Percentiles rank a stretch among this genome's conserved stretches.
Conservation (phyloP, 1,284 basidiomycete species). For the Cryptococcus sp. region DNA sequence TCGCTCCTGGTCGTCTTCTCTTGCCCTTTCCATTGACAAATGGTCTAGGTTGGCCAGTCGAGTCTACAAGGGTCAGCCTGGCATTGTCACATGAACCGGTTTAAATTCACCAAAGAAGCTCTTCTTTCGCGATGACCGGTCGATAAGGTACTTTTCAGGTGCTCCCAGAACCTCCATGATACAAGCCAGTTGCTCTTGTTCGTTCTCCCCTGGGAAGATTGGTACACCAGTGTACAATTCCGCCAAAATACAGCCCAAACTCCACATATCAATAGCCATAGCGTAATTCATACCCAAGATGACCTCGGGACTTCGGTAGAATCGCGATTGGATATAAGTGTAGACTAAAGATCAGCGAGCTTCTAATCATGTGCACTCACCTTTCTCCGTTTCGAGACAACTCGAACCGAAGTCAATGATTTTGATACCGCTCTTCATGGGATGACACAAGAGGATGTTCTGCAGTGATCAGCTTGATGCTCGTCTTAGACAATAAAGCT, state of each 20-base stretch:
- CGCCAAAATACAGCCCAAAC: constrained; percentile 93
- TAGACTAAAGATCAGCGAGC: constrained; percentile 63
- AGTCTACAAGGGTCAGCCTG: constrained; percentile 57
- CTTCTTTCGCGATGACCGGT: constrained; percentile 87
- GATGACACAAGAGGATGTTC: constrained; percentile 93
- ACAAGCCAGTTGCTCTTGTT: constrained; percentile 96
- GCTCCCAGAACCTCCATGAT: constrained; percentile 99
- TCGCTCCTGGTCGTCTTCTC: constrained; percentile 81
- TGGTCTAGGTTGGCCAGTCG: constrained; percentile 82
- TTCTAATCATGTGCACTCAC: constrained; percentile 52
- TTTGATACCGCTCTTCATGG: constrained; percentile 92
- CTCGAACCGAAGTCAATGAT: constrained; percentile 99
- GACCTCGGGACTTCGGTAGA: constrained; percentile 97
- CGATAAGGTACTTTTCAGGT: constrained; percentile 91
- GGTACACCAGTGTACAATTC: constrained; percentile 99
- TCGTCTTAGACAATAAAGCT: constrained; percentile 24
- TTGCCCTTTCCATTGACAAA: constrained; percentile 97
- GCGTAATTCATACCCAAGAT: constrained; percentile 94
- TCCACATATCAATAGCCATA: constrained; percentile 96
- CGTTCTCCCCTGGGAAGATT: constrained; percentile 98
- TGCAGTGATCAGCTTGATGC: constrained; percentile 37
- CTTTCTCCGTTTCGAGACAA: constrained; percentile 98
- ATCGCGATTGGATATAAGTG: constrained; percentile 98
- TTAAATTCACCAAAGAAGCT: constrained; percentile 80
- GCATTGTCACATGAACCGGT: not conserved